phyloP scores from a whole-genome alignment of 192 early-diverging fungal species.

The Podila epicladia region DNA sequence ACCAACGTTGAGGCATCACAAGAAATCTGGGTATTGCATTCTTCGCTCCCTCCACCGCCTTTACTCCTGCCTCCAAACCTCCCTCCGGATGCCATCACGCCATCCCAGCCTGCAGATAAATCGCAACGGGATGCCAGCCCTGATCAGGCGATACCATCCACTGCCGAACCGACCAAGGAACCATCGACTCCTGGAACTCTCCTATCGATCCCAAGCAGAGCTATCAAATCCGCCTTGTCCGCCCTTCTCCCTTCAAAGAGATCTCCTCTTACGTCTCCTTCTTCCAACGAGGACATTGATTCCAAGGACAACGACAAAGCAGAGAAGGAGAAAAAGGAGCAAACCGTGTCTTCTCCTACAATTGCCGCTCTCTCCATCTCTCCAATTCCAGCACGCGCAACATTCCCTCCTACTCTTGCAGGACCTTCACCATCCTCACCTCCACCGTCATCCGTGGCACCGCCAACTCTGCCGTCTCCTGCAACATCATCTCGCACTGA shows the following conservation, averaged over 20 bases:
- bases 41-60: slow-evolving; percentile 15
- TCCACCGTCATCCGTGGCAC: neutral
- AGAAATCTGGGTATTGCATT: slow-evolving; percentile 46
- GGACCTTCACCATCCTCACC: neutral
- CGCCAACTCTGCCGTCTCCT: neutral
- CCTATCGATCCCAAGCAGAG: slow-evolving; percentile 21
- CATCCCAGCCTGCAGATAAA: neutral
- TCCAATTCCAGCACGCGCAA: neutral
- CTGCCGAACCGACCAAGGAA: neutral
- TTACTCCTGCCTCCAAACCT: neutral
- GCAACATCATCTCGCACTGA: neutral
- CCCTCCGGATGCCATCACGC: neutral
- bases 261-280: neutral
- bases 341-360: too few species aligned
- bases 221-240: slow-evolving; percentile 26
- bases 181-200: slow-evolving; percentile 1
- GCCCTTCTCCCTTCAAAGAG: slow-evolving; percentile 20
- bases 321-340: too few species aligned
- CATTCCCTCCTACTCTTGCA: neutral
- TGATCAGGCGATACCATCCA: neutral
- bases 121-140: slow-evolving; percentile 4
- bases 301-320: neutral
- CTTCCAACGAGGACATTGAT: neutral
- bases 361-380: neutral
- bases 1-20: slow-evolving; percentile 35